Conservation (phyloP, 1,284 basidiomycete genomes). For the Bjerkandera adusta region DNA sequence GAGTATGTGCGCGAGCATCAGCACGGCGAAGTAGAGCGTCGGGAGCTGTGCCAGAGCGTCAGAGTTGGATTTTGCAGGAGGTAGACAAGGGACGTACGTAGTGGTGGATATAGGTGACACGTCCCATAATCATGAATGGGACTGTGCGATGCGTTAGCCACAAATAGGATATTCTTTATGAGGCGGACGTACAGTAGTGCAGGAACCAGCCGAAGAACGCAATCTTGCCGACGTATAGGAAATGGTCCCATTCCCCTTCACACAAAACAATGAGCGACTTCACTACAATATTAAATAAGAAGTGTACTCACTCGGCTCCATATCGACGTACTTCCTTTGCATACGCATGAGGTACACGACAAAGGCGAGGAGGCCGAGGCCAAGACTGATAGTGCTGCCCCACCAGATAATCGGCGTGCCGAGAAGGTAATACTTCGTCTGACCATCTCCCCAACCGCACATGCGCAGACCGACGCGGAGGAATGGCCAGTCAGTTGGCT, state of each 20-base stretch:
- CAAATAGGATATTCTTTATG: too few species aligned
- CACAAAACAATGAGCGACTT: slow-evolving; percentile 1
- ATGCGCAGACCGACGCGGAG: slow-evolving; percentile 88
- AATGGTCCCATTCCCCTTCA: slow-evolving; percentile 88
- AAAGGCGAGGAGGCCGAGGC: slow-evolving; percentile 53
- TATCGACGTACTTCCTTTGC: slow-evolving; percentile 90
- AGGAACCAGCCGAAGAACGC: slow-evolving; percentile 91
- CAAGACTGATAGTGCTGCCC: slow-evolving; percentile 71
- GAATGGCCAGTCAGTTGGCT: slow-evolving; percentile 93
- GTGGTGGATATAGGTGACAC: slow-evolving; percentile 90
- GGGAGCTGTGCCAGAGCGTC: slow-evolving; percentile 60
- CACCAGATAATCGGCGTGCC: slow-evolving; percentile 96
- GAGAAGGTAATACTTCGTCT: slow-evolving; percentile 92
- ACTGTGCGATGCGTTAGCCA: slow-evolving; percentile 41
- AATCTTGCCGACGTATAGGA: slow-evolving; percentile 90
- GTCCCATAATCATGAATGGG: slow-evolving; percentile 96
- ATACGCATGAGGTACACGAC: slow-evolving; percentile 77
- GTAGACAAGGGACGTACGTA: slow-evolving; percentile 51
- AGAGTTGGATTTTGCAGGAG: neutral
- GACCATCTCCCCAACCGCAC: slow-evolving; percentile 93
- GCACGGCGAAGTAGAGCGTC: slow-evolving; percentile 92
- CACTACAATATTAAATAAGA: neutral
- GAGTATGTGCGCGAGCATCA: slow-evolving; percentile 88
- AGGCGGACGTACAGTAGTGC: slow-evolving; percentile 82
- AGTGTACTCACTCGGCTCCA: slow-evolving; percentile 73